Evolutionary conservation across 805 yeast species (phyloP).

Genomic region (Hanseniaspora clermontiae): DNA sequence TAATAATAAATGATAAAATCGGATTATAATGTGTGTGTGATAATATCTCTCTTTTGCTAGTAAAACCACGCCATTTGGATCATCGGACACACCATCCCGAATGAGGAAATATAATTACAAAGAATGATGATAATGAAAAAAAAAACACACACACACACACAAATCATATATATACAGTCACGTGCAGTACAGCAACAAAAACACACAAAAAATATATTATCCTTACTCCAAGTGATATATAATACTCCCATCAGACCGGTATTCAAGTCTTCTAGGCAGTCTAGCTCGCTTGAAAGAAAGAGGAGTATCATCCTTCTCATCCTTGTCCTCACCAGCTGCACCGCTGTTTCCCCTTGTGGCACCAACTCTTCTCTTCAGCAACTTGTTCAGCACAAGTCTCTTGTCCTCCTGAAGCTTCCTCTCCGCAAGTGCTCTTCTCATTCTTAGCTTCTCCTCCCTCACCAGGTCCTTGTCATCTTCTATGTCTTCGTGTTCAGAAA

Average conservation of each 20-base stretch:
- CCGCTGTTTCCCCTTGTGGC: slow-evolving; percentile 35
- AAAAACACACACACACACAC: too few species aligned
- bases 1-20: too few species aligned
- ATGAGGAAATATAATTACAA: too few species aligned
- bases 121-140: too few species aligned
- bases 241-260: not conserved
- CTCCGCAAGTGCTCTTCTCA: slow-evolving; percentile 72
- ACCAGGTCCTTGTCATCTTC: slow-evolving; percentile 14
- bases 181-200: not conserved
- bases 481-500: not conserved
- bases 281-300: not conserved
- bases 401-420: slow-evolving; percentile 84
- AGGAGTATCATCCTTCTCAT: not conserved
- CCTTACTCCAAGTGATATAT: not conserved
- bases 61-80: too few species aligned
- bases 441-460: slow-evolving; percentile 77
- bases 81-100: too few species aligned
- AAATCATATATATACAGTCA: not conserved
- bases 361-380: slow-evolving; percentile 71
- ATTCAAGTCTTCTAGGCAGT: slow-evolving; percentile 3
- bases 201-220: not conserved
- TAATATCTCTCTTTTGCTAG: too few species aligned
- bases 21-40: too few species aligned
- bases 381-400: slow-evolving; percentile 75
- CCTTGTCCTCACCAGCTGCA: not conserved